Evolutionary conservation across 78 protist genomes (phyloP), one percentile per base, ranked within the genome.

Genomic region (Andalucia godoyi): DNA sequence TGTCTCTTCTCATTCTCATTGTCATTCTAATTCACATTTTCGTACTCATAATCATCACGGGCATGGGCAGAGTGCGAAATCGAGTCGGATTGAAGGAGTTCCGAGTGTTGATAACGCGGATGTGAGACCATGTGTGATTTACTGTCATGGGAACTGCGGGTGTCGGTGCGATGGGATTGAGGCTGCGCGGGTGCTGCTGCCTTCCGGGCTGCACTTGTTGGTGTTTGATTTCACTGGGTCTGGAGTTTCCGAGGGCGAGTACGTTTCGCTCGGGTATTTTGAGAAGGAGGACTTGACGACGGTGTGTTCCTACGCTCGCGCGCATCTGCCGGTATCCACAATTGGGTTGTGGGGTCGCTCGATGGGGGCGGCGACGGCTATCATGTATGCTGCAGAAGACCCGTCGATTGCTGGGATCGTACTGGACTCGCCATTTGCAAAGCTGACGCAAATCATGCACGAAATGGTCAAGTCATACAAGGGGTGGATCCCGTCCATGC

Each of bases 81-180:
- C n/a, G n/a, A n/a, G n/a, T n/a, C n/a, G n/a, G n/a, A n/a, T n/a
- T n/a, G n/a, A n/a, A n/a, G n/a, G n/a, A n/a, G n/a, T n/a, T n/a
- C n/a, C n/a, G n/a, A n/a, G n/a, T n/a, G n/a, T n/a, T n/a, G n/a
- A n/a, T n/a, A n/a, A n/a, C n/a, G n/a, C n/a, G n/a, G n/a, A n/a
- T n/a, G n/a, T n/a, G n/a, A n/a, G n/a, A n/a, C 78, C 78, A 1
- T 73, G 78, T 27, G 65, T 73, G 1, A 50, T 73, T n/a, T 73
- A 73, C 46, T 55, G 18, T 1, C 78, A 73, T 49, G 78, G 78
- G 15, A 73, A 73, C 61, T 73, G 72, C 50, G 78, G 78, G 13
- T 46, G 47, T 51, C 57, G 78, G 6, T 45, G 7, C 18, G 71
- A 61, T 6, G 54, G 51, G 29, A 33, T 51, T 25, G 78, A 61